A percentile compares a stretch with the other conserved stretches of the same genome.
phyloP scores from a whole-genome alignment of 163 green algal genomes.

The Smithsoniella earleae region DNA sequence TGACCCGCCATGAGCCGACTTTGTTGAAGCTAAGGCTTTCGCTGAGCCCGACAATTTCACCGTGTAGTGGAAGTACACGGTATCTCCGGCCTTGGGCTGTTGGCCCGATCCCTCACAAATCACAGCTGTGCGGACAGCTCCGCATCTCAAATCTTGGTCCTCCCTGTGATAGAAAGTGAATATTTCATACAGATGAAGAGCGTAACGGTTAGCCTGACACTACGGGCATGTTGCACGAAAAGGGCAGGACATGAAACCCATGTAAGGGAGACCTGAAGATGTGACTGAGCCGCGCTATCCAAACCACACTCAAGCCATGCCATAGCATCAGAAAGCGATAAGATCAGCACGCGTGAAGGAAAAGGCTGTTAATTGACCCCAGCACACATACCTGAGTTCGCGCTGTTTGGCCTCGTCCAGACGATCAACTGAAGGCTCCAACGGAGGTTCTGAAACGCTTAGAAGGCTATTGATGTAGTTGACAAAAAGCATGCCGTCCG shows the following conservation, averaged over 20 bases:
- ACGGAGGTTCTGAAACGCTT: neutral
- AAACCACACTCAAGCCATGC: too few relatives aligned
- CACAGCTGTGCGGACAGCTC: conserved; percentile 6
- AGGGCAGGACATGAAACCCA: too few relatives aligned
- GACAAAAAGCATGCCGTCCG: conserved; percentile 9
- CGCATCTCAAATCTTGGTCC: conserved; percentile 3
- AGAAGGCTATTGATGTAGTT: conserved; percentile 19
- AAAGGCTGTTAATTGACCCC: neutral
- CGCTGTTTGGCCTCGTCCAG: neutral
- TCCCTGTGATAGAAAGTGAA: neutral
- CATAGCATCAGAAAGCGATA: neutral
- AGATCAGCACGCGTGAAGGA: neutral
- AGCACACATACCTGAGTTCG: neutral
- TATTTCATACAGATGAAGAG: neutral
- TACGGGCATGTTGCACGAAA: too few relatives aligned
- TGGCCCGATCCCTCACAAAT: neutral
- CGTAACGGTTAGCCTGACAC: neutral
- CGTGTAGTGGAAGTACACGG: conserved; percentile 16
- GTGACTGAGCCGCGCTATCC: too few relatives aligned
- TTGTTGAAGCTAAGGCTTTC: neutral
- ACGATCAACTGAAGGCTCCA: neutral
- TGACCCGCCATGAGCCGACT: neutral
- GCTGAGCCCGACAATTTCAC: neutral
- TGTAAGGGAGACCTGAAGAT: too few relatives aligned
- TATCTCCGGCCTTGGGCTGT: neutral